Conservation (phyloP, 148 eudicot genomes). For the Vaccinium myrtillus region DNA sequence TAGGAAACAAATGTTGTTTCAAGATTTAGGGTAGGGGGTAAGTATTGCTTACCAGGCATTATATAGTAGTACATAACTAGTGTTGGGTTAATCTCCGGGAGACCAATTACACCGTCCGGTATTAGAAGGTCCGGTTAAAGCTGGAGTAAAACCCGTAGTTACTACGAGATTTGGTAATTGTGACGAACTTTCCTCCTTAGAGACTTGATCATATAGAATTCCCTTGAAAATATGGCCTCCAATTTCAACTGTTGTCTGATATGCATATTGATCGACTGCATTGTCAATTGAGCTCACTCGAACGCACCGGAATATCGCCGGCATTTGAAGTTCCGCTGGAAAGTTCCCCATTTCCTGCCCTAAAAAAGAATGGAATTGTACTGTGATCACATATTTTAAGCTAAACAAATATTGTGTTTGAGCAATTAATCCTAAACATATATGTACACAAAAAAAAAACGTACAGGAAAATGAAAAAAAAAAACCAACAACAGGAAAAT, state of each 20-base stretch:
- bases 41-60: slow-evolving; percentile 55
- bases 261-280: slow-evolving; percentile 68
- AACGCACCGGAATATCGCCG: slow-evolving; percentile 57
- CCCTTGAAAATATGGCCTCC: slow-evolving; percentile 83
- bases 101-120: not conserved
- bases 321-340: slow-evolving; percentile 54
- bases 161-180: slow-evolving; percentile 16
- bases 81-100: not conserved
- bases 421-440: not conserved
- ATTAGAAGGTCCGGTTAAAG: not conserved
- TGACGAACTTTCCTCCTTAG: slow-evolving; percentile 13
- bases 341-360: slow-evolving; percentile 45
- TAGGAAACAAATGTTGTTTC: not conserved
- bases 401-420: not conserved
- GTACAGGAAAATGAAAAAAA: too few relatives aligned
- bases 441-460: too few relatives aligned
- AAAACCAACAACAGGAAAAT: not conserved
- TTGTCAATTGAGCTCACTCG: slow-evolving; percentile 58
- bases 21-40: slow-evolving; percentile 51
- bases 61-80: too few relatives aligned
- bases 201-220: slow-evolving; percentile 77
- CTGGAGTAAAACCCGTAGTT: not conserved
- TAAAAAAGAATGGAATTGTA: slow-evolving; percentile 4
- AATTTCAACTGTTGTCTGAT: slow-evolving; percentile 64
- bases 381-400: not conserved